Evolutionary conservation across 2,329 filamentous ascomycete genomes (phyloP), one percentile per base, ranked within the genome.

Genomic region (Purpureocillium takamizusanense): DNA sequence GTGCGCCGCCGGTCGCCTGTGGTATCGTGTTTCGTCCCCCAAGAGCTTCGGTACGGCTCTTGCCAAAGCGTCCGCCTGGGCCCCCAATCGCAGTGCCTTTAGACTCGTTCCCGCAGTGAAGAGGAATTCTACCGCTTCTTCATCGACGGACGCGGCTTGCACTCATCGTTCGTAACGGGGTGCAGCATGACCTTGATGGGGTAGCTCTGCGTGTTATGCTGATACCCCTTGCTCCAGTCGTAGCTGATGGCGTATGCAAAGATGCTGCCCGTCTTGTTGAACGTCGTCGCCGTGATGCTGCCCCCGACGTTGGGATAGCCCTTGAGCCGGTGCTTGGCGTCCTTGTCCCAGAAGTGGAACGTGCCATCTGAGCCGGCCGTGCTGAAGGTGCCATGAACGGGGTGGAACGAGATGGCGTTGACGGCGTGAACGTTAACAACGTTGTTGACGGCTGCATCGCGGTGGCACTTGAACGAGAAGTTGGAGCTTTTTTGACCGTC

Each of bases 401-500:
- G 92, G 66, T 98, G 92, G 78, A 97, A 97, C 17, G 86, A 94
- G 61, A 98, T 98, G 50, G 88, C 83, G 66, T 98, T 98, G 56
- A 98, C 88, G 2, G 88, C 82, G 69, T 89, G 92, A 51, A 97
- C 92, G 55, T 90, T 92, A 51, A 85, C 86, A 47, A 83, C 69
- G 62, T 87, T 89, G 54, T 76, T 77, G 41, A 78, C 66, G 2
- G 84, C 78, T 5, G 78, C 76, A 52, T 95, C 86, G 42, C 92
- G 88, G 62, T 98, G 92, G 65, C 92, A 98, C 66, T 97, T 97
- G 79, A 98, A 98, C 31, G 87, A 95, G 71, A 98, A 98, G 69
- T 98, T 97, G 55, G 82, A 84, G 53, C 81, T 83, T 47, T 2
- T 83, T 47, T 2, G n/a, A 21, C 23, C 7, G 36, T 45, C 11